Evolutionary conservation across 768 basidiomycete genomes (phyloP), one percentile per base, ranked within the genome.

Genomic region (Zangia roseola): DNA sequence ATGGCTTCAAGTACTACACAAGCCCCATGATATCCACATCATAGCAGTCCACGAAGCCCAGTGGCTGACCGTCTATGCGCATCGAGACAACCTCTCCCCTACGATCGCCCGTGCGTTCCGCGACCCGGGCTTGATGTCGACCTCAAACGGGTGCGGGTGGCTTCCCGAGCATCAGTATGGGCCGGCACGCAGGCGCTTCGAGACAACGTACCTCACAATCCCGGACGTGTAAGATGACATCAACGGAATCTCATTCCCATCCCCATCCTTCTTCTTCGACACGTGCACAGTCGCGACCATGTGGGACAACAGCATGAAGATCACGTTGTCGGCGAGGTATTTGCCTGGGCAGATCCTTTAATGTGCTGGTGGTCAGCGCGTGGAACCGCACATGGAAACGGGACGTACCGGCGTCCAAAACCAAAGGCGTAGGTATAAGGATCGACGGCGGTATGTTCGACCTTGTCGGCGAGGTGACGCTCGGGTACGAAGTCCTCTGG

Each of bases 351-450:
- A 56, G 12, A 54, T 45, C 30, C 54, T 54, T 26, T 37, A 28
- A 21, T n/a, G 26, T 26, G 10, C 25, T n/a, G 26, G 38, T n/a
- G n/a, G n/a, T n/a, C n/a, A 2, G n/a, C 4, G 20, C 16, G 7
- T 20, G 7, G 12, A 12, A 13, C 10, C 23, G 24, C 19, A 34
- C 19, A 10, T n/a, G 17, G 8, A 19, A 10, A 4, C 16, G n/a
- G 10, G 39, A 31, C 33, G 3, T 35, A 38, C 54, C 56, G 46
- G 25, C 54, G 43, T 25, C 56, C 54, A 10, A 57, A 57, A 7
- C 56, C 56, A 42, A 57, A 57, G 8, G 43, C 49, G 20, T 55
- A 57, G 10, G 26, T 3, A n/a, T 44, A 52, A 0, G 56, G 56
- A 45, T 57, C 56, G n/a, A n/a, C n/a, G n/a, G n/a, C n/a, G 1